A percentile compares a stretch with the other conserved stretches of the same genome.
Conservation (phyloP, 371 early-diverging fungal species). For the Blakeslea trispora region DNA sequence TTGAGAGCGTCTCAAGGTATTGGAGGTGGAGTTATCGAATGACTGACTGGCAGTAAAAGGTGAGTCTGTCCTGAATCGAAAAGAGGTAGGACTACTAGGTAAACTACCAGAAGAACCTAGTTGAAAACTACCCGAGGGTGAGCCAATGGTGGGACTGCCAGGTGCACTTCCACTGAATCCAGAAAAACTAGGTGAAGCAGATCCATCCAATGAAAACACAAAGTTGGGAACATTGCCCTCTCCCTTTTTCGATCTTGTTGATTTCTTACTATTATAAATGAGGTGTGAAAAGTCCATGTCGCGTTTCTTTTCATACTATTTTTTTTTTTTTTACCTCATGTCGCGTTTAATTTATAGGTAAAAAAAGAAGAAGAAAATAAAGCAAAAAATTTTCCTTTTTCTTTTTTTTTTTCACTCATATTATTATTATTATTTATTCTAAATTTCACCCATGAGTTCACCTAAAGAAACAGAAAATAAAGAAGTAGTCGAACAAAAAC, state of each 20-base stretch:
- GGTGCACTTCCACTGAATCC: slow-evolving; percentile 14
- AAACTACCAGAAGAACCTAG: slow-evolving; percentile 3
- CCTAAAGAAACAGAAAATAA: not conserved
- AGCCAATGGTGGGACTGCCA: slow-evolving; percentile 12
- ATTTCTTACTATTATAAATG: slow-evolving; percentile 15
- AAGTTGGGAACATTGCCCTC: slow-evolving; percentile 20
- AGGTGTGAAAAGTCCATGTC: not conserved
- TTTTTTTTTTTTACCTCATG: slow-evolving; percentile 3
- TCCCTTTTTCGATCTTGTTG: slow-evolving; percentile 19
- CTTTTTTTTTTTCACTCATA: too few relatives aligned
- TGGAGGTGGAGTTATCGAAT: not conserved
- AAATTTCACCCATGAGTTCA: too few relatives aligned
- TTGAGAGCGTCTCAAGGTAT: not conserved
- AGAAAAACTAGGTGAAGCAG: not conserved
- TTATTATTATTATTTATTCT: too few relatives aligned
- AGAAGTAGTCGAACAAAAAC: not conserved
- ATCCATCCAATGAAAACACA: slow-evolving; percentile 10
- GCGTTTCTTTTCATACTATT: too few relatives aligned
- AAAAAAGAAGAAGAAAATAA: too few relatives aligned
- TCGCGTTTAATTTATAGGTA: too few relatives aligned
- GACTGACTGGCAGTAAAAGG: not conserved
- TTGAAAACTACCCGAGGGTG: slow-evolving; percentile 10
- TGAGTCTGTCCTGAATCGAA: slow-evolving; percentile 12
- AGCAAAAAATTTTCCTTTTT: too few relatives aligned
- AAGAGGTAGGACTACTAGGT: not conserved